phyloP scores from a whole-genome alignment of 768 basidiomycete species.

The Rhodotorula diobovata region DNA sequence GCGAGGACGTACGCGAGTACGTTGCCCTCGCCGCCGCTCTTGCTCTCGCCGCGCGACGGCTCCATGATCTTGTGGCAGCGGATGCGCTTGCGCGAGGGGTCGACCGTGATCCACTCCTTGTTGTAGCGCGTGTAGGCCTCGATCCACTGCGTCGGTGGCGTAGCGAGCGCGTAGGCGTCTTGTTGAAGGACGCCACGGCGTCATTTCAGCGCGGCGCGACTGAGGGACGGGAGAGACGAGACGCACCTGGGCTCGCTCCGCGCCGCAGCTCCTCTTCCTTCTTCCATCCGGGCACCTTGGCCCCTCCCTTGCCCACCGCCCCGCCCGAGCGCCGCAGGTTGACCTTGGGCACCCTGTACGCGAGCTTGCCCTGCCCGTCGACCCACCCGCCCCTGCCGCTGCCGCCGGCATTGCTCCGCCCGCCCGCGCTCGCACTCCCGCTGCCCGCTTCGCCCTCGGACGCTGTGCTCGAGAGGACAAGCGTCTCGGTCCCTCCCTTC shows the following conservation, averaged over 20 bases:
- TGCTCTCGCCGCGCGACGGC: constrained; percentile 28
- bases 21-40: constrained; percentile 52
- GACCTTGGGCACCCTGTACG: constrained; percentile 27
- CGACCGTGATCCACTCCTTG: constrained; percentile 84
- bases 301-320: not conserved
- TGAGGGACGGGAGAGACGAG: too few relatives aligned
- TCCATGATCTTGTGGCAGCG: constrained; percentile 68
- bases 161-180: constrained; percentile 20
- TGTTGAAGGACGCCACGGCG: not conserved
- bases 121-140: constrained; percentile 93
- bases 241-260: constrained; percentile 35
- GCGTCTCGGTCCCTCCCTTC: not conserved
- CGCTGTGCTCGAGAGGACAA: constrained; percentile 25
- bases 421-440: not conserved
- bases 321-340: constrained; percentile 11
- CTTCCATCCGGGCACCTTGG: constrained; percentile 17
- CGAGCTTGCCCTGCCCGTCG: constrained; percentile 27
- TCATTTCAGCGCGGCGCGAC: too few relatives aligned
- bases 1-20: constrained; percentile 89
- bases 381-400: constrained; percentile 5
- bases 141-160: constrained; percentile 87
- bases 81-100: constrained; percentile 79
- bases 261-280: constrained; percentile 21
- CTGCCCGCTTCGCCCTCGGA: not conserved
- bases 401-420: too few relatives aligned